Percentiles rank a stretch among this genome's conserved stretches.
phyloP scores from a whole-genome alignment of 1,139 yeast genomes.

The Suhomyces coccinellae region DNA sequence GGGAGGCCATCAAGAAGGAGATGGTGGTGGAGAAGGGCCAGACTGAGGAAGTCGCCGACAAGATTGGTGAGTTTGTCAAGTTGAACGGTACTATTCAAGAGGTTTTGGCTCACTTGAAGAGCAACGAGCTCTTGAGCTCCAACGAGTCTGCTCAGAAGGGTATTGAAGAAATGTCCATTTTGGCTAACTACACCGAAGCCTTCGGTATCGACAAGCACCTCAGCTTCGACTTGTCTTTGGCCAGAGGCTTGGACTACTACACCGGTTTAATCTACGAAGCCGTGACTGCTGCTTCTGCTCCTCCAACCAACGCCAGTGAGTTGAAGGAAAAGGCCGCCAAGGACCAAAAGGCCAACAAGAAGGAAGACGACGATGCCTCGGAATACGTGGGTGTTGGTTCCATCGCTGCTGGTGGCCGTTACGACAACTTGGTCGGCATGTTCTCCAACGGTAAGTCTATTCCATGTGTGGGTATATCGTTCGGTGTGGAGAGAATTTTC shows the following conservation, averaged over 20 bases:
- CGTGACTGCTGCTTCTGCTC: slow-evolving; percentile 91
- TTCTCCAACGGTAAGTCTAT: slow-evolving; percentile 89
- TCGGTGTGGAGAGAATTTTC: slow-evolving; percentile 93
- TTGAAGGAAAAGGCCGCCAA: slow-evolving; percentile 54
- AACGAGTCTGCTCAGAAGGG: slow-evolving; percentile 80
- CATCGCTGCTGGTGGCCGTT: slow-evolving; percentile 98
- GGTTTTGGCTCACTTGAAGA: slow-evolving; percentile 55
- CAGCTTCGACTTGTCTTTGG: slow-evolving; percentile 89
- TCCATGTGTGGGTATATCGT: slow-evolving; percentile 96
- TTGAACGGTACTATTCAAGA: slow-evolving; percentile 75
- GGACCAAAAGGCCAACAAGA: slow-evolving; percentile 20
- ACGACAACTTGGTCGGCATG: slow-evolving; percentile 95
- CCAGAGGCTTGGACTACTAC: slow-evolving; percentile 96
- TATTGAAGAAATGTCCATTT: slow-evolving; percentile 71
- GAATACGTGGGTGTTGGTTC: slow-evolving; percentile 98
- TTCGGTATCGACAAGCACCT: slow-evolving; percentile 64
- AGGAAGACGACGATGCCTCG: slow-evolving; percentile 73
- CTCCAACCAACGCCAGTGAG: slow-evolving; percentile 77
- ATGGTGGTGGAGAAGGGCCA: slow-evolving; percentile 90
- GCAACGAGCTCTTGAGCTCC: slow-evolving; percentile 56
- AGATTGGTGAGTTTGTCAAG: slow-evolving; percentile 87
- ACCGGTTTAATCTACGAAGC: slow-evolving; percentile 97
- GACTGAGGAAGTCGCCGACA: slow-evolving; percentile 87
- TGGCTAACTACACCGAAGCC: slow-evolving; percentile 79
- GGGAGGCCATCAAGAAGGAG: slow-evolving; percentile 91